Conservation (phyloP, 2,329 filamentous ascomycete species). For the Stagonosporopsis rhizophila region DNA sequence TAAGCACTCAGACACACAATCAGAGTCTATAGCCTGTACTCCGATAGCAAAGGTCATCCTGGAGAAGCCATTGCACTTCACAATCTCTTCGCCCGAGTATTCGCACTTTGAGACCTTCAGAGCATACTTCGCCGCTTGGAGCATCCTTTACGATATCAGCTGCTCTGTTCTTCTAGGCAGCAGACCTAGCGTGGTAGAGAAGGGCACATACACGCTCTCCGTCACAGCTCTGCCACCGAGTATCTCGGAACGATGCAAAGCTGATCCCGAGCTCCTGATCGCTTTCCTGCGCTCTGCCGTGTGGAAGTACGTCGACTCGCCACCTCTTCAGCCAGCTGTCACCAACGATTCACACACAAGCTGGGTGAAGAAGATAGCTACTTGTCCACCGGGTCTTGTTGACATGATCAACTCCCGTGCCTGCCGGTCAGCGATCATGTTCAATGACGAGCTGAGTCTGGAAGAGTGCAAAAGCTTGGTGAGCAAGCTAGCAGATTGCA, state of each 20-base stretch:
- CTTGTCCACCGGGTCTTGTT: constrained; percentile 76
- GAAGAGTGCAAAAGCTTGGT: constrained; percentile 68
- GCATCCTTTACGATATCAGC: constrained; percentile 69
- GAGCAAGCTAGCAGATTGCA: constrained; percentile 64
- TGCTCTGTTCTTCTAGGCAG: neutral
- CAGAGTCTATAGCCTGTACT: constrained; percentile 35
- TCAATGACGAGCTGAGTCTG: constrained; percentile 72
- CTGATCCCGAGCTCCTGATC: constrained; percentile 74
- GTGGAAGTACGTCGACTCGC: constrained; percentile 62
- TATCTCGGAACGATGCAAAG: constrained; percentile 77
- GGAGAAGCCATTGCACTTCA: constrained; percentile 66
- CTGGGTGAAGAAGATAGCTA: constrained; percentile 70
- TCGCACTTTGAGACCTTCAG: constrained; percentile 63
- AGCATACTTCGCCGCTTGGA: constrained; percentile 74
- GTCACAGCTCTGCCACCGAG: constrained; percentile 70
- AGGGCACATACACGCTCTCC: constrained; percentile 45
- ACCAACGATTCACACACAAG: constrained; percentile 14
- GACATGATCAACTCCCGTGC: constrained; percentile 79
- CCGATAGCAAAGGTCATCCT: constrained; percentile 46
- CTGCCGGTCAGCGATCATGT: constrained; percentile 84
- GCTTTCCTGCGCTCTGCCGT: constrained; percentile 77
- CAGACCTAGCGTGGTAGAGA: constrained; percentile 7
- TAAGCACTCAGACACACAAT: constrained; percentile 31
- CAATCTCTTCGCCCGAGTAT: constrained; percentile 68
- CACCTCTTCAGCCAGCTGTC: constrained; percentile 3